Conservation (phyloP, 2,329 filamentous ascomycete species). For the Talaromyces sp. region DNA sequence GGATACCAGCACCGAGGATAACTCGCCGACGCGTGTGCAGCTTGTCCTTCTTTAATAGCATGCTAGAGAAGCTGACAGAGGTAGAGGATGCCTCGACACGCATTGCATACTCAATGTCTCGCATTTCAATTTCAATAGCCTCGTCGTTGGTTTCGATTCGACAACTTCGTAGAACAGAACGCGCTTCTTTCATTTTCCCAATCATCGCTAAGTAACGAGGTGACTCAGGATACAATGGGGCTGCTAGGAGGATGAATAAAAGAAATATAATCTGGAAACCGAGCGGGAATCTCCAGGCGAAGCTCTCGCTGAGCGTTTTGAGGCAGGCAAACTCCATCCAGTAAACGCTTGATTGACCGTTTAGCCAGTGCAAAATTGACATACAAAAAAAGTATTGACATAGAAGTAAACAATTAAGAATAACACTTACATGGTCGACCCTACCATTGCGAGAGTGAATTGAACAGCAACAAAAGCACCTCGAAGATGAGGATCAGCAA, state of each 20-base stretch:
- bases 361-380: neutral
- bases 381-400: neutral
- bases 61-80: constrained; percentile 34
- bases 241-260: constrained; percentile 32
- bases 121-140: constrained; percentile 38
- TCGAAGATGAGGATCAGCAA: constrained; percentile 21
- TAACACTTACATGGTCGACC: constrained; percentile 13
- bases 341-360: constrained; percentile 17
- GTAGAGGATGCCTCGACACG: constrained; percentile 30
- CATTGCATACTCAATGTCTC: constrained; percentile 39
- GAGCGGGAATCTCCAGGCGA: constrained; percentile 59
- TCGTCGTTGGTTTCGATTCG: constrained; percentile 27
- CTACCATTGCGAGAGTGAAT: constrained; percentile 19
- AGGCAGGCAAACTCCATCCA: constrained; percentile 26
- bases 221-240: constrained; percentile 31
- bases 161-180: constrained; percentile 26
- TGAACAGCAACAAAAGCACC: constrained; percentile 23
- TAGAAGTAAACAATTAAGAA: too few species aligned
- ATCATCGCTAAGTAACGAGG: constrained; percentile 35
- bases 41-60: constrained; percentile 34
- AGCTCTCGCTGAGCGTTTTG: constrained; percentile 25
- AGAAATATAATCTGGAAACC: constrained; percentile 57
- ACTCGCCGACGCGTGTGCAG: constrained; percentile 43
- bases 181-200: constrained; percentile 31
- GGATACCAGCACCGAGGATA: constrained; percentile 45